Base-by-base conservation (phyloP, 1,284 basidiomycete species). In the Heterobasidion parviporum region DNA sequence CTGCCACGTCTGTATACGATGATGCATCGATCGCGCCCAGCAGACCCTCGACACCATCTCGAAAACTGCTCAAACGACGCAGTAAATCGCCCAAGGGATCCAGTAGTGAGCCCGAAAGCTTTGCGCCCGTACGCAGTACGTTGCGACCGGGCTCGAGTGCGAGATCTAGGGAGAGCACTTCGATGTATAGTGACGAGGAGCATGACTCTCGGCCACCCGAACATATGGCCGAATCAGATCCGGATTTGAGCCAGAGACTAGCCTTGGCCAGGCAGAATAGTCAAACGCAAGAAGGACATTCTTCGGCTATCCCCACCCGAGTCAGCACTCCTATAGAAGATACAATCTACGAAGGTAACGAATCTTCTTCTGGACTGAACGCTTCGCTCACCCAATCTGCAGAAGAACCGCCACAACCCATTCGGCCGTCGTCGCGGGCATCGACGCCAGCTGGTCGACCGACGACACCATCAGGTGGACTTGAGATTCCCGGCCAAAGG, bases 201-300 rank as follows among this genome's bases (percentile, higher is more conserved):
- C 61, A 64, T 12, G 61, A 65, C 60, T 8, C 53, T 53, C 34
- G 59, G 71, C 66, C 50, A 66, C 15, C 68, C 49, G 67, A 41
- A 57, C 64, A 70, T 10, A 68, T 80, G 61, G 82, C 86, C 59
- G 74, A 79, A 48, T 89, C 85, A 12, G 91, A 92, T 64, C 77
- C 81, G 59, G 85, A 92, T 64, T 72, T 94, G 55, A 78, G 82
- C 32, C 75, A 80, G 70, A 82, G 87, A 50, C 71, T 94, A 54
- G 88, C 88, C 59, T 72, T 94, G 51, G 92, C 92, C 6, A 75
- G 89, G 59, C 78, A 80, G 60, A 94, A 94, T 67, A 92, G 89
- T 65, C 77, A 85, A 67, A 88, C 80, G 66, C 89, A 92, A 62
- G 76, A 80, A 58, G 75, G 74, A 15, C 75, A 77, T 50, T 72